Percentiles rank a stretch among this genome's conserved stretches.
phyloP scores from a whole-genome alignment of 257 asterid species.

The Henckelia pumila region DNA sequence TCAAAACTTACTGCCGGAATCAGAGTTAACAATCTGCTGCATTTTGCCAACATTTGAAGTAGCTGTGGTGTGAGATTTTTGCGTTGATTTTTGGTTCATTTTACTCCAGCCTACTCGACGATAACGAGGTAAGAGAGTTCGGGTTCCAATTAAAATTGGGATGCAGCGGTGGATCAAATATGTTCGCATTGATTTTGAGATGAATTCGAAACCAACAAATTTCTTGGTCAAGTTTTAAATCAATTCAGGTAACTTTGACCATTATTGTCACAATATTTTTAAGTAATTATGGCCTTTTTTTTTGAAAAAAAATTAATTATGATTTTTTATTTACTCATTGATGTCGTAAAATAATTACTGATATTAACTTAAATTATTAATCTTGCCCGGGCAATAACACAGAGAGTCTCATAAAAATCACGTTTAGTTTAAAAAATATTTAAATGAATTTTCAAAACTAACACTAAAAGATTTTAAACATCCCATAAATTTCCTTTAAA shows the following conservation, averaged over 20 bases:
- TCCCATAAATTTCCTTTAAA: no score
- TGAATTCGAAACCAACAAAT: not conserved
- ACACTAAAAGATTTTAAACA: no score
- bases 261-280: conserved; percentile 40
- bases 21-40: conserved; percentile 47
- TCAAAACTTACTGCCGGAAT: conserved; percentile 37
- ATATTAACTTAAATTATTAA: no score
- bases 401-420: no score
- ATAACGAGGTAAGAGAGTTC: conserved; percentile 7
- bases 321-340: no score
- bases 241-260: conserved; percentile 28
- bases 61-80: conserved; percentile 18
- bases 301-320: no score
- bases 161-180: conserved; percentile 16
- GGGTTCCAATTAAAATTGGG: conserved; percentile 20
- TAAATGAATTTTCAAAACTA: no score
- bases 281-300: no score
- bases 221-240: not conserved
- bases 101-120: conserved; percentile 18
- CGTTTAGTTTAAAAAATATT: no score
- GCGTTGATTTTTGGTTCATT: conserved; percentile 23
- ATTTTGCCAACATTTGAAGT: conserved; percentile 32
- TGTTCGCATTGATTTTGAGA: conserved; percentile 29
- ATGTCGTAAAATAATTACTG: no score
- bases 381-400: no score